phyloP scores from a whole-genome alignment of 495 filamentous ascomycete species.

The Xylaria flabelliformis region DNA sequence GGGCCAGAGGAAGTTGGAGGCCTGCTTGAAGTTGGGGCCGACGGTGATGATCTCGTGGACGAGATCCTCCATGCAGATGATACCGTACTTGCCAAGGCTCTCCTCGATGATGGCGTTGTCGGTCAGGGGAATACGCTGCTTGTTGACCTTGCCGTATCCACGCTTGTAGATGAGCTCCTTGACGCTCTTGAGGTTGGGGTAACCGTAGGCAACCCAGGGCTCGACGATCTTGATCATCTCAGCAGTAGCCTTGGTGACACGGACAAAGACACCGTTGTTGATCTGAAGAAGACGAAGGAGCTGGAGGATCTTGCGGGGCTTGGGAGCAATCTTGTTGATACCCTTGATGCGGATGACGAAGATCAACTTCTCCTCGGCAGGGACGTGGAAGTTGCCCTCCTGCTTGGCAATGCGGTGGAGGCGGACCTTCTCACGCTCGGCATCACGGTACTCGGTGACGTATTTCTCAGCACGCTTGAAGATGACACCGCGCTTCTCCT shows the following conservation, averaged over 20 bases:
- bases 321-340: slow-evolving; percentile 99
- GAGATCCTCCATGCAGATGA: slow-evolving; percentile 99
- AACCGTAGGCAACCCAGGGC: slow-evolving; percentile 98
- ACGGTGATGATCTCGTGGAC: slow-evolving; percentile 99
- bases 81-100: slow-evolving; percentile 94
- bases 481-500: slow-evolving; percentile 95
- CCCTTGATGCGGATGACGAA: slow-evolving; percentile 99
- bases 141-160: slow-evolving; percentile 96
- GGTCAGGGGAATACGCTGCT: slow-evolving; percentile 93
- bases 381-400: slow-evolving; percentile 91
- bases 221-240: slow-evolving; percentile 99
- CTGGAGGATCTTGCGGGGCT: slow-evolving; percentile 99
- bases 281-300: slow-evolving; percentile 99
- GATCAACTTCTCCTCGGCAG: slow-evolving; percentile 93
- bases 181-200: slow-evolving; percentile 98
- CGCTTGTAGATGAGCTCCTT: slow-evolving; percentile 99
- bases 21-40: slow-evolving; percentile 99
- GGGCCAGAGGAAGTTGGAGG: slow-evolving; percentile 99
- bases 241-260: slow-evolving; percentile 94
- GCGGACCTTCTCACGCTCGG: slow-evolving; percentile 97
- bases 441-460: slow-evolving; percentile 98
- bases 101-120: slow-evolving; percentile 98
- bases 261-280: slow-evolving; percentile 99
- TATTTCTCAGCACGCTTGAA: slow-evolving; percentile 99
- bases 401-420: slow-evolving; percentile 86